Conservation (phyloP, 2,329 filamentous ascomycete genomes). For the Chrysoporthe deuterocubensis region DNA sequence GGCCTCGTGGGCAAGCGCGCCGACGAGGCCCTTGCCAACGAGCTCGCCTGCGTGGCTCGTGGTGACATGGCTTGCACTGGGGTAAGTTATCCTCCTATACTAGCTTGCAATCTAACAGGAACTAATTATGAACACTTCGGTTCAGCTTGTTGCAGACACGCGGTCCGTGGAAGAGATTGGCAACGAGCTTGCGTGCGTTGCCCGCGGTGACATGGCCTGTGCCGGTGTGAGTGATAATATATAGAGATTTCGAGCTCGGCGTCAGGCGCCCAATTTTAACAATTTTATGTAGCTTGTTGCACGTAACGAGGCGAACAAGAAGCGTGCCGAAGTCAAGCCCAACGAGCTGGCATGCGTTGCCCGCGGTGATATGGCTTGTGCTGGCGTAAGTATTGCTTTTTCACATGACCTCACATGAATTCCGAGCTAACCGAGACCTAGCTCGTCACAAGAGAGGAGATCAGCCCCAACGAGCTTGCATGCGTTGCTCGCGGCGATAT, state of each 20-base stretch:
- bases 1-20: neutral
- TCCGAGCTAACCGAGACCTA: neutral
- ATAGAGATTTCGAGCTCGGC: no score
- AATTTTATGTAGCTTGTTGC: no score
- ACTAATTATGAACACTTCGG: neutral
- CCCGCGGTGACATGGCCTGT: neutral
- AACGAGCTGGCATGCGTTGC: no score
- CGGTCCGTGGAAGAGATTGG: neutral
- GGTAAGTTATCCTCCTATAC: neutral
- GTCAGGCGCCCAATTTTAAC: no score
- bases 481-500: neutral
- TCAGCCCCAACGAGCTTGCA: neutral
- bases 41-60: neutral
- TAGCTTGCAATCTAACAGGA: no score
- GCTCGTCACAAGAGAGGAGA: neutral
- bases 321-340: no score
- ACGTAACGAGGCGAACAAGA: no score
- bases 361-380: no score
- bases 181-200: neutral
- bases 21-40: neutral
- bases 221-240: no score
- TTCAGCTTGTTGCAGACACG: neutral
- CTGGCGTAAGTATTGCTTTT: no score
- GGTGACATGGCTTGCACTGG: neutral
- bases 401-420: no score